Percentiles rank a stretch among this genome's conserved stretches.
These are phyloP conservation scores for Oryza nivara DNA, from an alignment of 176 grass and related monocot species.

Conservation along the genomic window DNA sequence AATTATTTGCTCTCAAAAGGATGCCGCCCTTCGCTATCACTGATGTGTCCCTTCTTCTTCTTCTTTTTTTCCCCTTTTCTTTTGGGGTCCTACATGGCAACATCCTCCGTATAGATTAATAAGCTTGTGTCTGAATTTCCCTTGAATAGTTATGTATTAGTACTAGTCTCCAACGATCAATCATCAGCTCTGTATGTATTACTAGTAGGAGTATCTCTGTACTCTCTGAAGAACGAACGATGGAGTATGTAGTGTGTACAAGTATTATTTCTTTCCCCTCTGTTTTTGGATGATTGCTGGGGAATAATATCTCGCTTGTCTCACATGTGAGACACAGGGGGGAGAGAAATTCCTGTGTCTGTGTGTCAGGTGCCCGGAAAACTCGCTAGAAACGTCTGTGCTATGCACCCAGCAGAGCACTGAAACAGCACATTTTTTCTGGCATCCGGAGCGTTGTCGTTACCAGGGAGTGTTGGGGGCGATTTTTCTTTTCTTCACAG, in stretches of 20 bases:
- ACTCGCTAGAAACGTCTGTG: slow-evolving; percentile 12
- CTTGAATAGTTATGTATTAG: no score
- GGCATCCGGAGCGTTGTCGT: neutral
- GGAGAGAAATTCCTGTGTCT: neutral
- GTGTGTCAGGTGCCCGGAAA: neutral
- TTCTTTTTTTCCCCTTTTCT: neutral
- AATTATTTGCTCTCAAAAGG: slow-evolving; percentile 29
- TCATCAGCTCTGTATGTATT: neutral
- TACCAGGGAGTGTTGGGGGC: neutral
- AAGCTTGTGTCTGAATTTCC: neutral
- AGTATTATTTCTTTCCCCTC: neutral
- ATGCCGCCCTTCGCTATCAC: neutral
- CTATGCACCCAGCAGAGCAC: neutral
- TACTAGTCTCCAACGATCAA: neutral
- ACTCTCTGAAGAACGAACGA: neutral
- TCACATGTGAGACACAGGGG: neutral
- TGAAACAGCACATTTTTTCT: neutral
- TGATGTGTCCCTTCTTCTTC: neutral
- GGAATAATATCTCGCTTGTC: neutral
- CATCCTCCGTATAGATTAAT: neutral
- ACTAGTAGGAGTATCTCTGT: neutral
- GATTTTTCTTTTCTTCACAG: neutral
- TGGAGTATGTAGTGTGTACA: no score
- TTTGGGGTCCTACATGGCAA: neutral
- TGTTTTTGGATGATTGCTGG: neutral